These are phyloP conservation scores for Escallonia rubra DNA, from an alignment of 129 eudicot genomes.

Conservation along the genomic window DNA sequence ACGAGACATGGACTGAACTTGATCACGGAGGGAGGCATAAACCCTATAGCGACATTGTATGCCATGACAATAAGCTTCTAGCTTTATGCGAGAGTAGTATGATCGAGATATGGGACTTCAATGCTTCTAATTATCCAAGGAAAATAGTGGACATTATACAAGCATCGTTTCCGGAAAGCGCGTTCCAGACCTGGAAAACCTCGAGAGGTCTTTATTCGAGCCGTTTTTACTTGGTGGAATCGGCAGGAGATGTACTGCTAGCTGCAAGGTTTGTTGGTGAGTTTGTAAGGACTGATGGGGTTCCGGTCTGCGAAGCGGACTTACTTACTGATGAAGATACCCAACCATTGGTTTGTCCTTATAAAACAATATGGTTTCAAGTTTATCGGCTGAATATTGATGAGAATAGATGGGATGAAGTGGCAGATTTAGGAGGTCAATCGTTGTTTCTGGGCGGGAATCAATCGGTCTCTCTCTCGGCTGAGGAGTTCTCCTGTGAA, in stretches of 20 bases:
- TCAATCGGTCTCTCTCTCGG: conserved; percentile 1
- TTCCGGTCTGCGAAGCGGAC: background rate
- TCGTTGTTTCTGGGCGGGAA: conserved; percentile 9
- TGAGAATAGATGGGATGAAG: background rate
- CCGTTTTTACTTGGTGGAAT: conserved; percentile 9
- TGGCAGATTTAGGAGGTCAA: background rate
- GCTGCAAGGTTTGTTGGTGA: conserved; percentile 13
- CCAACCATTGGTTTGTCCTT: conserved; percentile 12
- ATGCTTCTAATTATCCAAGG: background rate
- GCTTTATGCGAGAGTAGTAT: background rate
- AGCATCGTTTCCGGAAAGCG: background rate
- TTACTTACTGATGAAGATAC: background rate
- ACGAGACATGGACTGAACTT: conserved; percentile 4
- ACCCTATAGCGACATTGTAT: conserved; percentile 2
- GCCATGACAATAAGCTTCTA: background rate
- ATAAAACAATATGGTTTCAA: conserved; percentile 8
- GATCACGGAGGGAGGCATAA: background rate
- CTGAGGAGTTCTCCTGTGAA: background rate
- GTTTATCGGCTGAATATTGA: conserved; percentile 1
- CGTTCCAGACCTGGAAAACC: background rate
- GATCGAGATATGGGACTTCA: conserved; percentile 18
- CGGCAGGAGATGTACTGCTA: background rate
- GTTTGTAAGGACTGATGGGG: conserved; percentile 2
- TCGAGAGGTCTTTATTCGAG: background rate
- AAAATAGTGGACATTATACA: background rate